Evolutionary conservation across 1,284 basidiomycete genomes (phyloP), one percentile per base, ranked within the genome.

Genomic region (Ceratobasidium papillatum): DNA sequence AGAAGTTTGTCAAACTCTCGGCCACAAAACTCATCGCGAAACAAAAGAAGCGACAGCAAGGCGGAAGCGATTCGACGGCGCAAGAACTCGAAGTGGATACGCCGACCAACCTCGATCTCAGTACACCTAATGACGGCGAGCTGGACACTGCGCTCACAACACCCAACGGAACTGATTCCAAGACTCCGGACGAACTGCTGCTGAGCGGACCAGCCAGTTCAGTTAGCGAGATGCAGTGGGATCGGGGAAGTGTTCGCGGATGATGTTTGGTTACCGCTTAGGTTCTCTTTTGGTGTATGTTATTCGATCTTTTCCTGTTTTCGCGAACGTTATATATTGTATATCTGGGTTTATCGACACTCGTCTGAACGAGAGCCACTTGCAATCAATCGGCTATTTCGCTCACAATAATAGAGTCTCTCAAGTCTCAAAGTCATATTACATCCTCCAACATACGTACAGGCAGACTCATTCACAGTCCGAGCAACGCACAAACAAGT

Each of bases 1-100:
- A 96, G 84, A 90, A 93, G 78, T 99, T 97, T 81, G 87, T 94
- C 49, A 95, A 96, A 36, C 59, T 73, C 3, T 73, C 69, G 25
- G 69, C 69, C 5, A 52, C 69, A n/a, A 73, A 73, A 47, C 38
- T 62, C 17, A 12, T 73, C 32, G 56, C 69, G 43, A 54, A 54
- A 41, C 68, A 71, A 56, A 71, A 71, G 47, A 73, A 73, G 34
- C 68, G 51, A 14, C 38, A 58, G 30, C 22, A 49, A 34, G 34
- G 36, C 8, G 69, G 59, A 14, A 62, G 58, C 22, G 52, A 71
- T 32, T 38, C 34, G 52, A 69, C 66, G 19, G 32, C 56, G 14
- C 38, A 72, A 4, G 68, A 72, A 4, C 22, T 51, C 12, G 69
- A 52, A 38, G 34, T 38, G 11, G 69, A 45, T 27, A 69, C 66